Base-by-base conservation (phyloP, 805 yeast species). In the Barnettozyma sp. region DNA sequence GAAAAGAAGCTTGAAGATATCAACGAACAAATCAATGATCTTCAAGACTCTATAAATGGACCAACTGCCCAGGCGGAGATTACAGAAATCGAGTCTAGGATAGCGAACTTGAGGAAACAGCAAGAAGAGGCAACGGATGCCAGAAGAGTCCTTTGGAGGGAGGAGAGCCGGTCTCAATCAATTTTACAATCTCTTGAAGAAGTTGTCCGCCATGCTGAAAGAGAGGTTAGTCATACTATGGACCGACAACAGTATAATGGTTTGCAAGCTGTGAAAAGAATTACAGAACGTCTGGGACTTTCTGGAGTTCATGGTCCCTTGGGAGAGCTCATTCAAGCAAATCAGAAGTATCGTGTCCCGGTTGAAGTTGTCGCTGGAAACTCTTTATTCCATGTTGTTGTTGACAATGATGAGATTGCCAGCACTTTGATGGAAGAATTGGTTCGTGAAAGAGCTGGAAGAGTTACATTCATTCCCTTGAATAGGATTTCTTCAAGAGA, bases 381-480 rank as follows among this genome's bases (percentile, higher is more conserved):
- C 41, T 72, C 94, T 3, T 61, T 92, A 35, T 88, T 87, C 50
- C 85, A 90, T 54, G 76, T 90, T 21, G 92, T 92, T 17, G 97
- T 90, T 11, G 95, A 87, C 50, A 78, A 70, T 27, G 95, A 90
- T 42, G 77, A 71, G 35, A 84, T 94, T 3, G 97, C 97, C 0
- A 68, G 85, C 9, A 55, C 73, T 13, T 58, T 90, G 4, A 82
- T 88, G 82, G 80, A 79, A 29, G 87, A 85, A 53, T 64, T 92
- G 39, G 68, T 70, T 6, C 65, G 81, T 35, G 76, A 73, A 41
- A 76, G 74, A 42, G 70, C 79, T 6, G 97, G 97, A 2, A 70
- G 96, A 50, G 88, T 83, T 0, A 86, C 97, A 0, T 87, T 92
- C 49, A 78, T 92, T 65, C 97, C 98, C 1, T 62, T 92, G 43